Evolutionary conservation across 2,329 filamentous ascomycete genomes (phyloP), one percentile per base, ranked within the genome.

Genomic region (Exophiala calicioides): DNA sequence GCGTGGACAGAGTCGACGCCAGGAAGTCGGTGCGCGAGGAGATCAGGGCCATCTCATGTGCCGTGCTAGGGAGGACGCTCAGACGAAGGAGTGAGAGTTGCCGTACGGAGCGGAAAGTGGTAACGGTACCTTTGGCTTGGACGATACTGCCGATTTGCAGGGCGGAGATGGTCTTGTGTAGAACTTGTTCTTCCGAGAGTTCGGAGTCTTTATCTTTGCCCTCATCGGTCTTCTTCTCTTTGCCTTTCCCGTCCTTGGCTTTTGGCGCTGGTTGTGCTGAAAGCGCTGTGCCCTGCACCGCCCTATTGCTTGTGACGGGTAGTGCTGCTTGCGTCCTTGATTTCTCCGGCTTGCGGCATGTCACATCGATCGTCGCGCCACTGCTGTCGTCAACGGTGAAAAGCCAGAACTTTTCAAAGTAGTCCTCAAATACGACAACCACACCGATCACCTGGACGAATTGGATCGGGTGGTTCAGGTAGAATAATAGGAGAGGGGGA

Each of bases 391-490:
- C 81, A 8, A 85, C 56, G 1, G 73, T 77, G 27, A 84, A 66
- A 32, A 81, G 47, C 48, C 53, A 61, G 36, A 59, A 56, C 26
- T 55, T 58, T 27, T 58, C 52, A 37, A 53, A 51, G 33, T 48
- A 56, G 7, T 60, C 56, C 15, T 77, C 71, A 43, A 78, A 65
- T 44, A 79, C 77, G 44, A 90, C 82, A 16, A 91, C 76, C 6
- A 89, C 66, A 21, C 88, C 88, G 5, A 82, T 77, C 23, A 90
- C 66, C 52, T 84, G 82, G 42, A 87, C 79, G 79, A 84, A 90
- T 75, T 82, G 81, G 58, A 91, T 81, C 0, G 87, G 87, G 56
- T 90, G 81, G 64, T 90, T 90, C 38, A 75, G 67, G 68, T 82
- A 76, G 65, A 90, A 89, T 65, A 76, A 80, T 29, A 80, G 66